phyloP scores from a whole-genome alignment of 805 yeast species.

The Wickerhamiella shivajii region DNA sequence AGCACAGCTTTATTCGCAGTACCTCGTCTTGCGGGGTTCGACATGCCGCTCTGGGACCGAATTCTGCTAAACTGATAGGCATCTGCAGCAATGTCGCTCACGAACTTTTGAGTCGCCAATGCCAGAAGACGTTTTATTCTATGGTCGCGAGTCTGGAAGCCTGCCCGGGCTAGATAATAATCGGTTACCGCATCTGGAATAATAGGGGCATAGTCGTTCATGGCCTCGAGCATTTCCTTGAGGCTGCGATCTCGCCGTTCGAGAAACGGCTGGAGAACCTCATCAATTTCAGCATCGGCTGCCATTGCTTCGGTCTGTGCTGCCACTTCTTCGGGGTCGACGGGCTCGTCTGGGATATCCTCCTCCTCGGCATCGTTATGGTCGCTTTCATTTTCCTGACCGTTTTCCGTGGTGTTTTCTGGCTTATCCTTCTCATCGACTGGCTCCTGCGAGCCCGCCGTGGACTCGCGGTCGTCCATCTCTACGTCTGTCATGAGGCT shows the following conservation, averaged over 20 bases:
- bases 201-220: constrained; percentile 91
- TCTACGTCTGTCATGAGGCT: too few species aligned
- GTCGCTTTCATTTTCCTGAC: too few species aligned
- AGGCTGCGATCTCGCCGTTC: constrained; percentile 26
- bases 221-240: constrained; percentile 67
- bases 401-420: too few species aligned
- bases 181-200: constrained; percentile 96
- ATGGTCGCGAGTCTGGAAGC: constrained; percentile 65
- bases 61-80: constrained; percentile 93
- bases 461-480: too few species aligned
- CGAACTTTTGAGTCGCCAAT: constrained; percentile 88
- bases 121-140: constrained; percentile 76
- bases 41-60: constrained; percentile 71
- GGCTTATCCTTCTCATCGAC: too few species aligned
- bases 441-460: too few species aligned
- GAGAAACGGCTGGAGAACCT: constrained; percentile 16
- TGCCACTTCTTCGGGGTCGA: constrained; percentile 5
- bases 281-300: constrained; percentile 8
- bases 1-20: constrained; percentile 64
- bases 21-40: constrained; percentile 69
- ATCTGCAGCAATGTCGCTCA: constrained; percentile 87
- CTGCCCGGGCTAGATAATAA: constrained; percentile 73
- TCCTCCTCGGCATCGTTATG: too few species aligned
- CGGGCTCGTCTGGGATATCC: constrained; percentile 4
- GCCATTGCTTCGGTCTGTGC: constrained; percentile 1